Conservation (phyloP, 2,329 filamentous ascomycete genomes). For the Raffaelea deltoideospora region DNA sequence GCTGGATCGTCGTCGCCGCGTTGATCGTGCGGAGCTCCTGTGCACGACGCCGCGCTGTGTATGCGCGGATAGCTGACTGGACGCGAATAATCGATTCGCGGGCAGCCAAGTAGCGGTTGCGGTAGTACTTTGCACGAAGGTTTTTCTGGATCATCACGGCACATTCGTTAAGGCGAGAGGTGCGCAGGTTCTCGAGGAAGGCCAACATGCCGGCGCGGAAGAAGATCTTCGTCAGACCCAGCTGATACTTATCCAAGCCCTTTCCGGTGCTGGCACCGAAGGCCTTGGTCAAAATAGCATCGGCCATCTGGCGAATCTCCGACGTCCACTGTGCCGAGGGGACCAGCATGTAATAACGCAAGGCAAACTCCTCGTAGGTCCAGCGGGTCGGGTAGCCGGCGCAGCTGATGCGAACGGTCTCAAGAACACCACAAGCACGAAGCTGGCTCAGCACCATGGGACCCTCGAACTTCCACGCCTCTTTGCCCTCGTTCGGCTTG, state of each 20-base stretch:
- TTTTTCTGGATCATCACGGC: conserved; percentile 99
- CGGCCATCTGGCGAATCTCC: conserved; percentile 87
- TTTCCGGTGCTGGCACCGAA: conserved; percentile 62
- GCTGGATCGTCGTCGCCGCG: conserved; percentile 86
- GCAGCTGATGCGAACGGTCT: conserved; percentile 94
- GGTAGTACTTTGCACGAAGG: conserved; percentile 85
- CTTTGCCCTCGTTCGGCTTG: conserved; percentile 95
- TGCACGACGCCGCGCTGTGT: conserved; percentile 60
- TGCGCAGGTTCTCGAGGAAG: conserved; percentile 88
- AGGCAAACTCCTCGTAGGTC: conserved; percentile 97
- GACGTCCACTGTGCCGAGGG: conserved; percentile 81
- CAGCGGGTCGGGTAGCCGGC: conserved; percentile 94
- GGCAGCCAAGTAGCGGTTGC: conserved; percentile 77
- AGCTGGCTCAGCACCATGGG: conserved; percentile 97
- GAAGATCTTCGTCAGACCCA: conserved; percentile 97
- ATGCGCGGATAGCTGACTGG: conserved; percentile 65
- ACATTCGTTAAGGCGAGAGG: conserved; percentile 77
- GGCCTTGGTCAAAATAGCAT: conserved; percentile 78
- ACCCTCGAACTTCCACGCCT: conserved; percentile 94
- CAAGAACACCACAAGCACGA: conserved; percentile 93
- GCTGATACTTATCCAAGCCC: conserved; percentile 84
- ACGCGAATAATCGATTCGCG: conserved; percentile 65
- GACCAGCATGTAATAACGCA: conserved; percentile 96
- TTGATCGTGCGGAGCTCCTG: conserved; percentile 70
- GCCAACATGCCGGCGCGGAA: conserved; percentile 98